Evolutionary conservation across 306 rosid species (phyloP), one percentile per base, ranked within the genome.

Genomic region (Acacia acuminata): DNA sequence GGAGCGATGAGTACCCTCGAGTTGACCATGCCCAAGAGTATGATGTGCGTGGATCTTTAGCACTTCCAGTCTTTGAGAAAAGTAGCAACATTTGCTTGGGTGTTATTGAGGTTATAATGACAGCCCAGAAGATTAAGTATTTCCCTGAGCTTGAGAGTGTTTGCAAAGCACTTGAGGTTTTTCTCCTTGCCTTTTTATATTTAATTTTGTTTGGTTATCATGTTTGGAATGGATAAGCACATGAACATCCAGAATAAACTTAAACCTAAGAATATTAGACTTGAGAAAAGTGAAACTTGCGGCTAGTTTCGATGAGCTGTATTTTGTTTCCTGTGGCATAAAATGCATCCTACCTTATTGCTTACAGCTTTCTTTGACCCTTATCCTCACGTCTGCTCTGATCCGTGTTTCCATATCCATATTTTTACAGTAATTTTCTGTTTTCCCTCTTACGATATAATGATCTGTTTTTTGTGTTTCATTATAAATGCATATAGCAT

Each of bases 131-230:
- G 84, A 85, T 88, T 76, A 90, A 84, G 82, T 94, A 91, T 85
- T 86, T 90, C 56, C 80, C 85, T 25, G 97, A 94, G 74, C 91
- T 94, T 76, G 97, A 94, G 58, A 86, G 82, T 77, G 89, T 96
- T 81, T 89, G 98, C 92, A 87, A 88, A 86, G 99, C 97, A 25
- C 98, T 96, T n/a, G 93, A 96, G 99, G 99, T 96, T 76, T 56
- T 87, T 76, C 85, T 76, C 79, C 68, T 47, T 67, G 8, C 76
- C 56, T 77, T n/a, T 73, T 81, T 53, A 67, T 68, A 50, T 80
- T 24, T 47, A 45, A 71, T 81, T 85, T 27, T 81, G 3, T 43
- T 77, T 47, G 42, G 11, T 40, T 30, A 22, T 22, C 73, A 17
- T 20, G 38, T 68, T 68, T 68, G 24, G 48, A 38, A 68, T 38